These are phyloP conservation scores for Fusarium bulbicola DNA, from an alignment of 2,329 filamentous ascomycete species.

Conservation along the genomic window DNA sequence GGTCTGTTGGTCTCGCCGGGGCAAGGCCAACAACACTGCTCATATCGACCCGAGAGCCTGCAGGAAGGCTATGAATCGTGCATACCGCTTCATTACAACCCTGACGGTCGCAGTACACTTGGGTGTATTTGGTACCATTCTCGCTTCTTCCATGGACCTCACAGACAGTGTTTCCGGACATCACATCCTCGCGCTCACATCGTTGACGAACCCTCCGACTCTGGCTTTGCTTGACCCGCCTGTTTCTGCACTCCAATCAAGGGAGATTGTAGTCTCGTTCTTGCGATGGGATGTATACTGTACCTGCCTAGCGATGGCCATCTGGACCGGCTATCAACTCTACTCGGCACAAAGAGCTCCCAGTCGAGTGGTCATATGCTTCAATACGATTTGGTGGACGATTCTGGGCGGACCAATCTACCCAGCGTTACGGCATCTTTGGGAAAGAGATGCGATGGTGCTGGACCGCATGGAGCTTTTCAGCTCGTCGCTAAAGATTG, in stretches of 20 bases:
- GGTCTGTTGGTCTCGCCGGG: neutral
- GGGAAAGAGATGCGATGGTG: constrained; percentile 19
- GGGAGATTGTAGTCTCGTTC: constrained; percentile 32
- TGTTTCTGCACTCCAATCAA: neutral
- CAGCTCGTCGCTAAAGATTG: neutral
- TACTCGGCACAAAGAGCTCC: neutral
- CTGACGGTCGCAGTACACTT: constrained; percentile 9
- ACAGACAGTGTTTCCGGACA: constrained; percentile 4
- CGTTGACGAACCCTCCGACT: constrained; percentile 18
- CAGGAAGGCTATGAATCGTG: neutral
- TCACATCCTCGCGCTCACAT: constrained; percentile 26
- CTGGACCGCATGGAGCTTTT: neutral
- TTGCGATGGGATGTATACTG: constrained; percentile 38
- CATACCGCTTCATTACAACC: constrained; percentile 16
- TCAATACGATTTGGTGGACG: neutral
- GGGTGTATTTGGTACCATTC: constrained; percentile 9
- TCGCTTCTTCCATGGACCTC: neutral
- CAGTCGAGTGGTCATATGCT: neutral
- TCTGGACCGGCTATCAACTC: constrained; percentile 31
- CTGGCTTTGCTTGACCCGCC: constrained; percentile 20
- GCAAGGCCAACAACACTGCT: neutral
- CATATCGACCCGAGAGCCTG: neutral
- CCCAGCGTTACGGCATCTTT: constrained; percentile 28
- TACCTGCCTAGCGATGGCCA: constrained; percentile 21
- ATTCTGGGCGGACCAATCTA: constrained; percentile 29